These are phyloP conservation scores for Lactarius quietus DNA, from an alignment of 768 basidiomycete species.

Conservation along the genomic window DNA sequence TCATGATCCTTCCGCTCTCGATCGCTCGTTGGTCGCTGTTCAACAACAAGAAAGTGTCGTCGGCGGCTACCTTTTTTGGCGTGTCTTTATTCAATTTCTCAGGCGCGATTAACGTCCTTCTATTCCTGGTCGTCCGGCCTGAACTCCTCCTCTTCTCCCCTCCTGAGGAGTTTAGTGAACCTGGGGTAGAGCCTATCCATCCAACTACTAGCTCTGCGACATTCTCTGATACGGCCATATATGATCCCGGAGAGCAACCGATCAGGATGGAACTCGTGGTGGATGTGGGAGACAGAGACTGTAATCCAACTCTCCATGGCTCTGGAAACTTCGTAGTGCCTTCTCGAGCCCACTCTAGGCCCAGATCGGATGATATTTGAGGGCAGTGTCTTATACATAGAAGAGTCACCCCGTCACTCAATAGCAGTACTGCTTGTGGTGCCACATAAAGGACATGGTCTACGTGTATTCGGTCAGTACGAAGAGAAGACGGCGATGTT, in stretches of 20 bases:
- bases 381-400: neutral
- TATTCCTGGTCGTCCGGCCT: conserved; percentile 38
- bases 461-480: too few species aligned
- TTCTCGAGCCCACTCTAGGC: neutral
- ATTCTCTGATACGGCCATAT: neutral
- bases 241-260: neutral
- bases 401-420: too few species aligned
- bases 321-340: neutral
- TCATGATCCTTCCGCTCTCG: conserved; percentile 41
- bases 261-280: neutral
- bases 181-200: neutral
- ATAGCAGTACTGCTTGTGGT: too few species aligned
- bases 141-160: conserved; percentile 34
- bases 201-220: neutral
- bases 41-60: conserved; percentile 25
- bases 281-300: neutral
- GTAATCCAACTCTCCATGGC: too few species aligned
- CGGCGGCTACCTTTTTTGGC: conserved; percentile 35
- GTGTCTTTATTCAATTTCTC: conserved; percentile 37
- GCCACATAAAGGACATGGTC: too few species aligned
- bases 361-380: neutral
- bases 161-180: neutral
- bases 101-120: conserved; percentile 40
- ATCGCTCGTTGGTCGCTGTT: conserved; percentile 39
- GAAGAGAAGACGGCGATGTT: too few species aligned